phyloP scores from a whole-genome alignment of 176 grass and related monocot genomes.

The Typha latifolia region DNA sequence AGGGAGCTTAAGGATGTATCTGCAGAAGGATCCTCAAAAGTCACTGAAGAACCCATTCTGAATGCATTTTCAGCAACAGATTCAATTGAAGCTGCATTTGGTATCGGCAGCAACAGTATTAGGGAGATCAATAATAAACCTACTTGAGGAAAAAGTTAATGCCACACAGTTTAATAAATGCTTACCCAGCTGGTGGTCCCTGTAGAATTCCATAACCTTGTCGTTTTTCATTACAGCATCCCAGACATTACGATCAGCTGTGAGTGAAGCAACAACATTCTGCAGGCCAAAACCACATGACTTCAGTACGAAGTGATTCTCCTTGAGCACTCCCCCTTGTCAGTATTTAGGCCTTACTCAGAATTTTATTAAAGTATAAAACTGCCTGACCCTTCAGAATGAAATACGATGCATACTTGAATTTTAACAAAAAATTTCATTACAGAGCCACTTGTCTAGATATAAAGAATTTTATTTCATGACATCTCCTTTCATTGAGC shows the following conservation, averaged over 20 bases:
- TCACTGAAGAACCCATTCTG: conserved; percentile 12
- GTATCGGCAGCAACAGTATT: not conserved
- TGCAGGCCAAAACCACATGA: conserved; percentile 21
- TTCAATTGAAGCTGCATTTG: conserved; percentile 27
- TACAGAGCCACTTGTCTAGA: too few species aligned
- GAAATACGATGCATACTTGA: too few species aligned
- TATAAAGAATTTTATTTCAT: too few species aligned
- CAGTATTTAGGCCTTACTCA: too few species aligned
- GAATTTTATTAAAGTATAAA: not conserved
- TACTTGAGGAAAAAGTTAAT: not conserved
- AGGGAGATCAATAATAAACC: not conserved
- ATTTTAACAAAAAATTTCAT: too few species aligned
- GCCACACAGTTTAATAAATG: not conserved
- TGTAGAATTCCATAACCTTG: conserved; percentile 77
- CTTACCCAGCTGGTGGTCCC: conserved; percentile 51
- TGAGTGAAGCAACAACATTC: conserved; percentile 75
- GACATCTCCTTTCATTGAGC: too few species aligned
- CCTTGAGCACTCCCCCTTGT: not conserved
- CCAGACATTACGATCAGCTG: conserved; percentile 65
- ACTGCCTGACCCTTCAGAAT: not conserved
- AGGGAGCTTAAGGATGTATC: conserved; percentile 16
- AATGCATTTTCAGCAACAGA: conserved; percentile 23
- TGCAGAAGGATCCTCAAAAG: conserved; percentile 9
- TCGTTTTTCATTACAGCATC: conserved; percentile 76
- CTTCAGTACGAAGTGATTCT: not conserved